Conservation (phyloP, 306 rosid species). For the Corylus avellana region DNA sequence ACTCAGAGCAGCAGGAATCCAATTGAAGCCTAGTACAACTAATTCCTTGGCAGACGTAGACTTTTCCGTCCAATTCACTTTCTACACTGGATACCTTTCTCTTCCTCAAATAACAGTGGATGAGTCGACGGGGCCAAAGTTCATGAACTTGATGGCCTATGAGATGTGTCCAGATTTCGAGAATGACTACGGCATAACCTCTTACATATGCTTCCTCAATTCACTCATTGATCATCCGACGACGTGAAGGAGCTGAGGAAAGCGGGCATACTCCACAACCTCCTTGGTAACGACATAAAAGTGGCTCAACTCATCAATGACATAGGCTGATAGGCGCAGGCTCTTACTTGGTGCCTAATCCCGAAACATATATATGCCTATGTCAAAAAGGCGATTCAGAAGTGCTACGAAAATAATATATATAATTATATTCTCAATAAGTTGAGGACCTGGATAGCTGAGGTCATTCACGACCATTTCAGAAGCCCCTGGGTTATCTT, state of each 20-base stretch:
- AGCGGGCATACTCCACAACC: conserved; percentile 7
- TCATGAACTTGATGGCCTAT: conserved; percentile 31
- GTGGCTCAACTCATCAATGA: conserved; percentile 27
- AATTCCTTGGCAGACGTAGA: not conserved
- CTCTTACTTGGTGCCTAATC: conserved; percentile 23
- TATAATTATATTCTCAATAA: not conserved
- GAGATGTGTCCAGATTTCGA: conserved; percentile 26
- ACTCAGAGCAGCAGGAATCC: not conserved
- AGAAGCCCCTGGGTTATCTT: conserved; percentile 25
- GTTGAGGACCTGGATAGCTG: conserved; percentile 26
- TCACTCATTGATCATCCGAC: conserved; percentile 22
- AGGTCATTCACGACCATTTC: conserved; percentile 23
- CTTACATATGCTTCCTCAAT: conserved; percentile 25
- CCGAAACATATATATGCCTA: not conserved
- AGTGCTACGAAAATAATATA: not conserved
- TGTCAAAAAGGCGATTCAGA: not conserved
- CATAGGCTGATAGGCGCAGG: conserved; percentile 25
- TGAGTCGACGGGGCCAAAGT: conserved; percentile 19
- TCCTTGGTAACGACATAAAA: conserved; percentile 23
- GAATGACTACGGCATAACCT: conserved; percentile 9
- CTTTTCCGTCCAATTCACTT: not conserved
- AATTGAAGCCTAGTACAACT: not conserved
- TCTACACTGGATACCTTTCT: not conserved
- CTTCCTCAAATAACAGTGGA: conserved; percentile 25
- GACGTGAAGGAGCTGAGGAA: conserved; percentile 25